Conservation (phyloP, 2,329 filamentous ascomycete genomes). For the Trichoderma sp. region DNA sequence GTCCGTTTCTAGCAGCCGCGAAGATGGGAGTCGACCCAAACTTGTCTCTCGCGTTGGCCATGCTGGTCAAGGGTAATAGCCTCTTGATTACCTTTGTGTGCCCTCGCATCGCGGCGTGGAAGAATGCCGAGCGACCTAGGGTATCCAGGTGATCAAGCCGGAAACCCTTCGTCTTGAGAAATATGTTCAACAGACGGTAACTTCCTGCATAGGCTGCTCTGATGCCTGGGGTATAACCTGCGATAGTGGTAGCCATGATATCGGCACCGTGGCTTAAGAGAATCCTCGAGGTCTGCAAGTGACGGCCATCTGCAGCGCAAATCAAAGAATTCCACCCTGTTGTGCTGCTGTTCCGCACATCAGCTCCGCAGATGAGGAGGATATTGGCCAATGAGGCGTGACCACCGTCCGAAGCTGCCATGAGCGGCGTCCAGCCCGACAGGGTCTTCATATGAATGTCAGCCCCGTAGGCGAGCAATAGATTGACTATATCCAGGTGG, state of each 20-base stretch:
- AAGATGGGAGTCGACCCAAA: conserved; percentile 20
- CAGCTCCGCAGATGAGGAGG: conserved; percentile 11
- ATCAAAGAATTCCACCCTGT: conserved; percentile 17
- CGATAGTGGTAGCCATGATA: neutral
- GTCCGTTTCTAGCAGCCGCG: conserved; percentile 19
- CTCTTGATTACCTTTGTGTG: neutral
- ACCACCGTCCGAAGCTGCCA: conserved; percentile 8
- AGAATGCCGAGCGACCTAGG: conserved; percentile 15
- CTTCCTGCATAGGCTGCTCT: conserved; percentile 15
- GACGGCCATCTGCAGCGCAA: conserved; percentile 7
- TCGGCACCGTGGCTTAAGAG: conserved; percentile 18
- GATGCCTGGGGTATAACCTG: conserved; percentile 9
- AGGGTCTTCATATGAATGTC: conserved; percentile 6
- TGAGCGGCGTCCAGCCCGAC: conserved; percentile 17
- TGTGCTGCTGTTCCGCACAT: neutral
- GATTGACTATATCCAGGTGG: neutral
- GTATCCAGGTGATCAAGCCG: conserved; percentile 9
- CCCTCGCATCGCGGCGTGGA: conserved; percentile 20
- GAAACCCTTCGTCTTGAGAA: neutral
- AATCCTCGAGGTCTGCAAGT: neutral
- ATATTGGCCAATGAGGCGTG: conserved; percentile 5
- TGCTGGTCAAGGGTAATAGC: conserved; percentile 5
- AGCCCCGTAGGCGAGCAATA: conserved; percentile 3
- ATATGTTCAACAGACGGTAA: neutral
- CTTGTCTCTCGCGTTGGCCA: neutral